These are phyloP conservation scores for Pharus latifolius DNA, from an alignment of 176 grass and related monocot genomes.

Conservation along the genomic window DNA sequence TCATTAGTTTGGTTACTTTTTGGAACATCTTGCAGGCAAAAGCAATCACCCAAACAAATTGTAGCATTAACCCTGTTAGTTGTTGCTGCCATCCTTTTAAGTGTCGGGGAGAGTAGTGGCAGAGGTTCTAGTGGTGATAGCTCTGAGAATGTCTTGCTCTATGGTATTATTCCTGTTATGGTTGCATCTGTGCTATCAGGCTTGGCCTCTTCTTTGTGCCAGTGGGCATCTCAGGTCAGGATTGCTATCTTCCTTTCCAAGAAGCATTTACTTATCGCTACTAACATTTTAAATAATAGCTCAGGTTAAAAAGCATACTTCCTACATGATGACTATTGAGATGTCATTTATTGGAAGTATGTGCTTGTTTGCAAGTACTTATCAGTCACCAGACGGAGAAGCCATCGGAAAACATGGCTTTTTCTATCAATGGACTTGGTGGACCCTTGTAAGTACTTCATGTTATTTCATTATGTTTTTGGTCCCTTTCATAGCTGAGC, in stretches of 20 bases:
- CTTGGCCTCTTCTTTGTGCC: constrained; percentile 84
- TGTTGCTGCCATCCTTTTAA: constrained; percentile 71
- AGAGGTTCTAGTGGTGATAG: constrained; percentile 37
- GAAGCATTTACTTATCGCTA: neutral
- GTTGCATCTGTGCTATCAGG: constrained; percentile 79
- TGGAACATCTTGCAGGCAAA: constrained; percentile 51
- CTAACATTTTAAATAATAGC: constrained; percentile 22
- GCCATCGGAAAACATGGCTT: constrained; percentile 79
- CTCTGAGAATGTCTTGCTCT: constrained; percentile 55
- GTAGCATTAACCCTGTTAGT: constrained; percentile 70
- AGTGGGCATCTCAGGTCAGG: constrained; percentile 89
- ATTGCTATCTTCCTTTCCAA: constrained; percentile 23
- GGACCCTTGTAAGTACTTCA: constrained; percentile 58
- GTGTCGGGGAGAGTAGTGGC: constrained; percentile 65
- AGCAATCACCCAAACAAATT: constrained; percentile 73
- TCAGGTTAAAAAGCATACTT: constrained; percentile 99
- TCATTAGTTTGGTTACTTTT: neutral
- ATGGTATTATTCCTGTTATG: constrained; percentile 88
- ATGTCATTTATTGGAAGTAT: constrained; percentile 95
- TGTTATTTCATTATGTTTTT: neutral
- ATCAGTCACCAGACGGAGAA: constrained; percentile 82
- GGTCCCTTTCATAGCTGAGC: no score
- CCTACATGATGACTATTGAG: constrained; percentile 96
- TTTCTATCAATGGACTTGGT: constrained; percentile 84
- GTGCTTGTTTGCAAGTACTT: constrained; percentile 74